These are phyloP conservation scores for Knoxia roxburghii DNA, from an alignment of 257 asterid genomes.

Conservation along the genomic window DNA sequence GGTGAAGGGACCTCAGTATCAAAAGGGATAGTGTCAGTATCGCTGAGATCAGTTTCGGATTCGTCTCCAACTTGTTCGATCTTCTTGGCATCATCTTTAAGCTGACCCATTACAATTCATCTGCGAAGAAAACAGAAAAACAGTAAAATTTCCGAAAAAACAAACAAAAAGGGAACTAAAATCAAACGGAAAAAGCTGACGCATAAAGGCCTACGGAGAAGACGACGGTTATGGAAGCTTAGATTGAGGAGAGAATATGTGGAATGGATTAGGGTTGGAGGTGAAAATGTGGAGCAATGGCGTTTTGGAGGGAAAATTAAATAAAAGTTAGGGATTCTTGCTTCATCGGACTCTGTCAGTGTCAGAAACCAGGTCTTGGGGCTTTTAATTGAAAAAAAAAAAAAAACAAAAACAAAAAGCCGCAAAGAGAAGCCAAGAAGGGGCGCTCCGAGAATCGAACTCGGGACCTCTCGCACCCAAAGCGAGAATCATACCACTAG, in stretches of 20 bases:
- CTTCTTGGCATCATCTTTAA: conserved; percentile 20
- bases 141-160: neutral
- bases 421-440: conserved; percentile 7
- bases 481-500: conserved; percentile 85
- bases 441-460: conserved; percentile 85
- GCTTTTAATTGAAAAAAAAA: too few relatives aligned
- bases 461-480: conserved; percentile 74
- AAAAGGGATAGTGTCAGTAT: conserved; percentile 37
- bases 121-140: conserved; percentile 12
- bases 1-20: conserved; percentile 33
- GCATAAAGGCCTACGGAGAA: neutral
- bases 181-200: neutral
- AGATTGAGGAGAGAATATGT: conserved; percentile 3
- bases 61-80: conserved; percentile 15
- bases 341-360: neutral
- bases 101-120: conserved; percentile 38
- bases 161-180: neutral
- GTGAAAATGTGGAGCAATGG: conserved; percentile 24
- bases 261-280: conserved; percentile 17
- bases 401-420: too few relatives aligned
- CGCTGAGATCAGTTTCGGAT: conserved; percentile 19
- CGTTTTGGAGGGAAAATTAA: conserved; percentile 58
- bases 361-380: too few relatives aligned
- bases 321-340: neutral
- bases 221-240: too few relatives aligned